Conservation (phyloP, 495 filamentous ascomycete genomes). For the Aspergillus biplanus region DNA sequence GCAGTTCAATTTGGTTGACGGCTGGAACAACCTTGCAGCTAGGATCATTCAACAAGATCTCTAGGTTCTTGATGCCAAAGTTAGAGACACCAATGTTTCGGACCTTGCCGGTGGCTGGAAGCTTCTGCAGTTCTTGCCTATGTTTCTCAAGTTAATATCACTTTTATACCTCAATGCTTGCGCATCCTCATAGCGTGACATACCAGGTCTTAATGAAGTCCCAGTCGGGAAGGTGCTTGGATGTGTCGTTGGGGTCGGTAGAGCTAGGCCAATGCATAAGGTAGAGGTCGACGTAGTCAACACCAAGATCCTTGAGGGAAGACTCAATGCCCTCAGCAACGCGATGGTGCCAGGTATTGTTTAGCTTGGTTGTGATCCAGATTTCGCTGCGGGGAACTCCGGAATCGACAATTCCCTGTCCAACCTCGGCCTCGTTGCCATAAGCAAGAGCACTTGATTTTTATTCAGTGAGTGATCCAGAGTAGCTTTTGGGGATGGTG, state of each 20-base stretch:
- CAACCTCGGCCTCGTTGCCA: slow-evolving; percentile 83
- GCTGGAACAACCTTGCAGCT: slow-evolving; percentile 69
- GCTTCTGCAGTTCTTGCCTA: slow-evolving; percentile 78
- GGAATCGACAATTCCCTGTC: slow-evolving; percentile 75
- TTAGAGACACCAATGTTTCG: slow-evolving; percentile 72
- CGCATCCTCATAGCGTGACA: slow-evolving; percentile 7
- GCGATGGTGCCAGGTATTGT: slow-evolving; percentile 78
- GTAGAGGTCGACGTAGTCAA: slow-evolving; percentile 83
- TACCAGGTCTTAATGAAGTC: slow-evolving; percentile 81
- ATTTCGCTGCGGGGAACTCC: slow-evolving; percentile 81
- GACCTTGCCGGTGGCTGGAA: slow-evolving; percentile 77
- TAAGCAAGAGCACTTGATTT: slow-evolving; percentile 70
- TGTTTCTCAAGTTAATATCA: slow-evolving; percentile 5
- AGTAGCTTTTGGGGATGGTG: not conserved
- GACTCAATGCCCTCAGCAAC: slow-evolving; percentile 69
- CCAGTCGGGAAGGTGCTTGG: slow-evolving; percentile 69
- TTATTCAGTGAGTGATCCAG: not conserved
- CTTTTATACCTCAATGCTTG: not conserved
- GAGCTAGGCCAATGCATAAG: slow-evolving; percentile 83
- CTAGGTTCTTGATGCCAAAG: slow-evolving; percentile 63
- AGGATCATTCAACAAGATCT: slow-evolving; percentile 58
- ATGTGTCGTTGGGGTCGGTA: slow-evolving; percentile 59
- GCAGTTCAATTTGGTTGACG: slow-evolving; percentile 92
- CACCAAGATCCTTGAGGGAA: slow-evolving; percentile 69
- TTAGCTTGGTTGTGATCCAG: slow-evolving; percentile 87